Base-by-base conservation (phyloP, 202 grass and related monocot species). In the Carex sylvatica region DNA sequence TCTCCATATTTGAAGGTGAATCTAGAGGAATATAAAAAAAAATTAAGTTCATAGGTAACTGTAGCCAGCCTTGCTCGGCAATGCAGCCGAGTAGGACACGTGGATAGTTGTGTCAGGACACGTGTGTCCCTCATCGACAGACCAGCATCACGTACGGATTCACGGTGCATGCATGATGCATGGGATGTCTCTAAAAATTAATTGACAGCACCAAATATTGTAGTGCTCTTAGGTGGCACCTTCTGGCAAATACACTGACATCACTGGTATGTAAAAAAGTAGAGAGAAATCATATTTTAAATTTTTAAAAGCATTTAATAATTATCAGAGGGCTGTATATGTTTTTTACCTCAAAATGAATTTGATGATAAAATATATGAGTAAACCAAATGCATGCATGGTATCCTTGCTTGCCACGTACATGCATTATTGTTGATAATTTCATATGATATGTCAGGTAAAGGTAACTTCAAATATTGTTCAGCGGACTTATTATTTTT, bases 11-110 rank as follows among this genome's bases (percentile, higher is more conserved):
- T 13, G 70, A 30, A 53, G 46, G 70, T 53, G 46, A 74, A 74
- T 74, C 70, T 74, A 74, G 70, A 74, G 70, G 70, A 74, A 74
- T 53, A 74, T 74, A 14, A 74, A 53, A 74, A 51, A 12, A 12
- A 12, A 3, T 30, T 12, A 14, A 14, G 44, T 54, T 47, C 70
- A 74, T 74, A 53, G 70, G 47, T 61, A 18, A 59, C 13, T 46
- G 52, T 42, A 63, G 53, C 76, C 33, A 80, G 76, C 76, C 76
- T 62, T 61, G 55, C 58, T 80, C 35, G 76, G 53, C 28, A 23
- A 12, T 42, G 15, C 76, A 19, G 55, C 55, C 30, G 49, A 62
- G 55, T 80, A 10, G 1, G 51, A 80, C 76, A 40, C 76, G 55
- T 80, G 76, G n/a, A 38, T 2, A n/a, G 56, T 40, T 3, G 47